These are phyloP conservation scores for Actinomortierella wolfii DNA, from an alignment of 371 early-diverging fungal species.

Conservation along the genomic window DNA sequence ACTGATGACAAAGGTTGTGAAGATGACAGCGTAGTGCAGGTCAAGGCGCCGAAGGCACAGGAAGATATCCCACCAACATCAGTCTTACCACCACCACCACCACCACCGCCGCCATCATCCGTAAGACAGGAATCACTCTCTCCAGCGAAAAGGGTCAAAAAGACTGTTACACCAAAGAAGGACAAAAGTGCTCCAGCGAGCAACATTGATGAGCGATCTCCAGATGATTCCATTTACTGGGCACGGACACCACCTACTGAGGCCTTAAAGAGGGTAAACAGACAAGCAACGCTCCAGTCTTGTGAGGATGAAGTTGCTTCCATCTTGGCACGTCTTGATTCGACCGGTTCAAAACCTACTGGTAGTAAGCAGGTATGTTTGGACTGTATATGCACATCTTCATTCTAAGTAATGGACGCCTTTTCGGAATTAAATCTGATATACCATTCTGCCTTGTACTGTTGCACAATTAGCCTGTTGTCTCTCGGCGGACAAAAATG, in stretches of 20 bases:
- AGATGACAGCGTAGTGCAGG: too few relatives aligned
- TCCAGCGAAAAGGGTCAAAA: too few relatives aligned
- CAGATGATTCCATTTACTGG: constrained; percentile 41
- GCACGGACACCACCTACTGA: constrained; percentile 39
- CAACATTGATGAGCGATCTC: constrained; percentile 2
- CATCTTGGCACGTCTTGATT: background rate
- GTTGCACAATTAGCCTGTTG: too few relatives aligned
- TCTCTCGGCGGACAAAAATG: too few relatives aligned
- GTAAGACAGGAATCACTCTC: too few relatives aligned
- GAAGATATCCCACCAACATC: background rate
- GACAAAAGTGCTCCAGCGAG: background rate
- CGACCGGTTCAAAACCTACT: background rate
- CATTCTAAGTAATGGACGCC: constrained; percentile 23
- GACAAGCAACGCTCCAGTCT: background rate
- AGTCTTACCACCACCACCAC: too few relatives aligned
- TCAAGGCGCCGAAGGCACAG: too few relatives aligned
- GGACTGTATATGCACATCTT: constrained; percentile 16
- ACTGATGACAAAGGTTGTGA: too few relatives aligned
- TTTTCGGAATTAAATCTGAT: constrained; percentile 4
- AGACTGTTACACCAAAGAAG: background rate
- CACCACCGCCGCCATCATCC: too few relatives aligned
- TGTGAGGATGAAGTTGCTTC: background rate
- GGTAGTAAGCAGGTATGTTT: background rate
- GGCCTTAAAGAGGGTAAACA: constrained; percentile 24
- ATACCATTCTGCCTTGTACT: too few relatives aligned